Percentiles rank a stretch among this genome's conserved stretches.
These are phyloP conservation scores for Metrosideros polymorpha DNA, from an alignment of 441 rosid species.

Conservation along the genomic window DNA sequence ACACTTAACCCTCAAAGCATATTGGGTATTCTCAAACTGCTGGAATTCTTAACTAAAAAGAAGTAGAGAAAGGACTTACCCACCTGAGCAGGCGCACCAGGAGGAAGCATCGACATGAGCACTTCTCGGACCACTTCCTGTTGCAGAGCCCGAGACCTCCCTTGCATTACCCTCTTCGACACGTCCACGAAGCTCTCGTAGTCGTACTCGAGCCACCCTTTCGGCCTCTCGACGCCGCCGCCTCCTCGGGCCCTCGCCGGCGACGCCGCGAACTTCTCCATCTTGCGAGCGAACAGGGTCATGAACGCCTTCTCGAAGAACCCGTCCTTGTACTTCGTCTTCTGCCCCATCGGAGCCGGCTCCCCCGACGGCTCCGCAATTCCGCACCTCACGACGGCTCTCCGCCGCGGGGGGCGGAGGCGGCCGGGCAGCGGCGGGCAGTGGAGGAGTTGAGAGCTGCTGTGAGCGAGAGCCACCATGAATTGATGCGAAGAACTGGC, in stretches of 20 bases:
- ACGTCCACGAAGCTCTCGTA: conserved; percentile 79
- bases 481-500: background rate
- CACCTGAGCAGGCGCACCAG: conserved; percentile 87
- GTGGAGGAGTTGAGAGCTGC: conserved; percentile 35
- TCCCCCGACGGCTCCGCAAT: conserved; percentile 70
- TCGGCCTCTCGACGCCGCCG: conserved; percentile 1
- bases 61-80: background rate
- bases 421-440: conserved; percentile 2
- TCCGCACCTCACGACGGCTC: conserved; percentile 33
- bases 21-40: background rate
- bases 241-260: conserved; percentile 13
- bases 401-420: conserved; percentile 2
- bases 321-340: conserved; percentile 72
- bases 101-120: conserved; percentile 86
- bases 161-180: conserved; percentile 80
- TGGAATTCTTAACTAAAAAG: background rate
- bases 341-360: conserved; percentile 90
- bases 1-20: background rate
- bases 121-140: conserved; percentile 85
- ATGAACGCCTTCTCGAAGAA: conserved; percentile 70
- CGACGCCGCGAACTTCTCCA: conserved; percentile 66
- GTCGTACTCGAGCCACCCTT: conserved; percentile 47
- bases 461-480: conserved; percentile 44
- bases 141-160: conserved; percentile 61
- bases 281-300: conserved; percentile 76